A percentile compares a stretch with the other conserved stretches of the same genome.
These are phyloP conservation scores for Nicotiana knightiana DNA, from an alignment of 257 asterid species.

Conservation along the genomic window DNA sequence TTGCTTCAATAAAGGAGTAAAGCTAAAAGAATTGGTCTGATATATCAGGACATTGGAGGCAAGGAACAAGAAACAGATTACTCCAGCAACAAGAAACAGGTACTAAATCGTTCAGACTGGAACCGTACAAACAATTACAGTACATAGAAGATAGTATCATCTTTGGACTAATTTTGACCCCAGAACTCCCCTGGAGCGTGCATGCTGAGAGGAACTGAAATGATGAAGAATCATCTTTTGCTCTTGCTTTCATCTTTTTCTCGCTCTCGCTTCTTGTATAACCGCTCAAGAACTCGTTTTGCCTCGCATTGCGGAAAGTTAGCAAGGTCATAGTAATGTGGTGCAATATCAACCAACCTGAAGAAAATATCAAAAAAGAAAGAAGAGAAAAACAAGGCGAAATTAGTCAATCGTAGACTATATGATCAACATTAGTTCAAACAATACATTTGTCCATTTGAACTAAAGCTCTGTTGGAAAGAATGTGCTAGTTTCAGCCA, in stretches of 20 bases:
- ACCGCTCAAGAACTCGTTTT: constrained; percentile 64
- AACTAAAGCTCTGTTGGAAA: neutral
- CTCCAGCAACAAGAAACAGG: constrained; percentile 3
- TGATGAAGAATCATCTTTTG: constrained; percentile 33
- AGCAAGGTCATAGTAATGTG: constrained; percentile 75
- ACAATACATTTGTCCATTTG: neutral
- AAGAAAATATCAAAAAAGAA: neutral
- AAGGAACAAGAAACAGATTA: neutral
- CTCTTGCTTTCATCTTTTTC: constrained; percentile 51
- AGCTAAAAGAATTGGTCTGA: neutral
- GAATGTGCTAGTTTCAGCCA: neutral
- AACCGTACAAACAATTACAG: neutral
- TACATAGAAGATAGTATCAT: neutral
- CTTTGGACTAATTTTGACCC: neutral
- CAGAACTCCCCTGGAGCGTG: neutral
- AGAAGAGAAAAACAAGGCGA: neutral
- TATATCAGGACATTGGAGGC: neutral
- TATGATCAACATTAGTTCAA: neutral
- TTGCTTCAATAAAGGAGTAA: neutral
- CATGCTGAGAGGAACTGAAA: neutral
- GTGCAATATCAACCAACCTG: constrained; percentile 92
- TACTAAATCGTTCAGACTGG: neutral
- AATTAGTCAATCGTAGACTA: neutral
- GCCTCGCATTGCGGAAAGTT: constrained; percentile 96
- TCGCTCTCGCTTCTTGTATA: constrained; percentile 69